A percentile compares a stretch with the other conserved stretches of the same genome.
Conservation (phyloP, 176 grass and related monocot genomes). For the Zizania latifolia region DNA sequence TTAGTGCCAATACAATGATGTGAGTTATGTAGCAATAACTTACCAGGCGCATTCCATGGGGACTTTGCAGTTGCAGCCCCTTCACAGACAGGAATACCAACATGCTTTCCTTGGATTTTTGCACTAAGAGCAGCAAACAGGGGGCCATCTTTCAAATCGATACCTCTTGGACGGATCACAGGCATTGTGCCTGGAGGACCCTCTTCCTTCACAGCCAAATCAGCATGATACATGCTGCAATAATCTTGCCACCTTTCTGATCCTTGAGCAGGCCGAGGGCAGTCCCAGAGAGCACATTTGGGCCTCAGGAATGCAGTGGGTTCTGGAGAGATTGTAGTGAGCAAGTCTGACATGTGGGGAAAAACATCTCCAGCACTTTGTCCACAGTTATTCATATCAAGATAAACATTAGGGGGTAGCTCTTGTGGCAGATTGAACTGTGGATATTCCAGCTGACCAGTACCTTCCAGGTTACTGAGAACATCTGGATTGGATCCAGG, state of each 20-base stretch:
- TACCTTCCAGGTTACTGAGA: constrained; percentile 56
- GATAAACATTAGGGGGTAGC: constrained; percentile 39
- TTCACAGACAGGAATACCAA: constrained; percentile 89
- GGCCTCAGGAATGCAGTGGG: constrained; percentile 72
- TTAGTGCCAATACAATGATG: background rate
- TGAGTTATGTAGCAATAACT: constrained; percentile 14
- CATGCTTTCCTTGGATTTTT: constrained; percentile 77
- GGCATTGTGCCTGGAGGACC: constrained; percentile 83
- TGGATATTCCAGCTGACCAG: constrained; percentile 56
- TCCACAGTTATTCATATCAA: constrained; percentile 44
- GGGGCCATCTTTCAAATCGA: constrained; percentile 87
- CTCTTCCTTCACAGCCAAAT: constrained; percentile 70
- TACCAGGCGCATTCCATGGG: constrained; percentile 90
- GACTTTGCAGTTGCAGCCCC: constrained; percentile 86
- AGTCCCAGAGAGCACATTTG: constrained; percentile 92
- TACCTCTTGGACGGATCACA: constrained; percentile 79
- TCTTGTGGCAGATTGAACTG: constrained; percentile 61
- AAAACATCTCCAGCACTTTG: constrained; percentile 41
- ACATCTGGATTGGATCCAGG: constrained; percentile 44
- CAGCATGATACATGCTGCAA: constrained; percentile 84
- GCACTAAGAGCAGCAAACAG: constrained; percentile 85
- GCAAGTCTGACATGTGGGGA: constrained; percentile 65
- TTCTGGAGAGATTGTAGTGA: constrained; percentile 61
- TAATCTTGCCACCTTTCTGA: constrained; percentile 82
- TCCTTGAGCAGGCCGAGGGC: constrained; percentile 67